A percentile compares a stretch with the other conserved stretches of the same genome.
These are phyloP conservation scores for Suaeda aralocaspica DNA, from an alignment of 148 eudicot species.

Conservation along the genomic window DNA sequence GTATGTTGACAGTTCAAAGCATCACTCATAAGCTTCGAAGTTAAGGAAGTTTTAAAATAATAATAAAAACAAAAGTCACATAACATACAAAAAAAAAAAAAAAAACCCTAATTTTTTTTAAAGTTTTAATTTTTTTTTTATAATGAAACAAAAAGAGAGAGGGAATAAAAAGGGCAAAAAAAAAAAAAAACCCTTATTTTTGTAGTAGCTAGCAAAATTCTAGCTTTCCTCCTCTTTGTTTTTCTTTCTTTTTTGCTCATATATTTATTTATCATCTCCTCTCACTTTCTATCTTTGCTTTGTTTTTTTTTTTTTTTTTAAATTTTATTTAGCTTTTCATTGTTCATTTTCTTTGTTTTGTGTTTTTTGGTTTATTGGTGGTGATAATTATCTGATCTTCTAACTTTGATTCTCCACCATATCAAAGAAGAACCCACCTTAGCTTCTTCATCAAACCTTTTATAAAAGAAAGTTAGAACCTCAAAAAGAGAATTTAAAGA, in stretches of 20 bases:
- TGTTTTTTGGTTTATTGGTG: constrained; percentile 3
- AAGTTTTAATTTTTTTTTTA: neutral
- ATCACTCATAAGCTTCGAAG: constrained; percentile 39
- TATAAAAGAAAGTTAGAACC: constrained; percentile 41
- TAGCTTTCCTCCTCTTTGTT: constrained; percentile 20
- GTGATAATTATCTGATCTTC: constrained; percentile 28
- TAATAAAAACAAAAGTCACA: neutral
- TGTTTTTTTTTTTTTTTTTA: neutral
- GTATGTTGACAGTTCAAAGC: constrained; percentile 33
- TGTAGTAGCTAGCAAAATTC: constrained; percentile 16
- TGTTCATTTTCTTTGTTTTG: constrained; percentile 20
- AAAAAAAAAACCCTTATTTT: constrained; percentile 29
- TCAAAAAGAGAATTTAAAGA: constrained; percentile 10
- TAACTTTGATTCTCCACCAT: constrained; percentile 59
- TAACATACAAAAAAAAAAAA: neutral
- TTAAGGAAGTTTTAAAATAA: constrained; percentile 28
- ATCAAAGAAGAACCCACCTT: constrained; percentile 27
- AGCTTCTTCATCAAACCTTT: constrained; percentile 42
- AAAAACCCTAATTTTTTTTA: constrained; percentile 12
- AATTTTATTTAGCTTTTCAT: constrained; percentile 13
- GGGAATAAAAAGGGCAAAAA: constrained; percentile 24
- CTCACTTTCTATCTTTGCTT: constrained; percentile 33
- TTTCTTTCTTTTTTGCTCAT: neutral
- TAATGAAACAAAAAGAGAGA: constrained; percentile 26
- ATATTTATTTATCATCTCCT: neutral